phyloP scores from a whole-genome alignment of 2,329 filamentous ascomycete genomes.

The Allantophomopsis cytisporea region DNA sequence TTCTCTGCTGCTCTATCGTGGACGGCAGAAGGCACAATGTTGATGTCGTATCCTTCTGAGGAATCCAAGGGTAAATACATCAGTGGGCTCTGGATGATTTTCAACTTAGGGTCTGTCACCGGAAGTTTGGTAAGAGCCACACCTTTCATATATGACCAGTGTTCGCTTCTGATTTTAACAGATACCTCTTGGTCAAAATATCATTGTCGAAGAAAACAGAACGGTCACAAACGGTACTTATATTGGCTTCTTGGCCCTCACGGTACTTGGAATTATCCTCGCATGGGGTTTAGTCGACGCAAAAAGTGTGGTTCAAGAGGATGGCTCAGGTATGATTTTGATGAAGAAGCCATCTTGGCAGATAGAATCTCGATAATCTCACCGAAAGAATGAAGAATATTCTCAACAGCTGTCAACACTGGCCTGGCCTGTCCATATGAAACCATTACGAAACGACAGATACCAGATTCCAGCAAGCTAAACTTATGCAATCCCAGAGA shows the following conservation, averaged over 20 bases:
- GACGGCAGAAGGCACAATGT: slow-evolving; percentile 70
- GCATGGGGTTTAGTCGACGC: slow-evolving; percentile 60
- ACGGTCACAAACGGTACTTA: slow-evolving; percentile 70
- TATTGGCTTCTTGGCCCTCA: slow-evolving; percentile 73
- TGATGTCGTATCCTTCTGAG: slow-evolving; percentile 80
- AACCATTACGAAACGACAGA: no score
- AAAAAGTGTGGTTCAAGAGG: slow-evolving; percentile 56
- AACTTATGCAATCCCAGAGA: no score
- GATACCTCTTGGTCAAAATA: slow-evolving; percentile 64
- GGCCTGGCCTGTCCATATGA: no score
- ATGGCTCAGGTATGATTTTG: slow-evolving; percentile 68
- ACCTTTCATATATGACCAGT: no score
- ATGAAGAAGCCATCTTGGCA: slow-evolving; percentile 88
- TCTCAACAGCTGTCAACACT: no score
- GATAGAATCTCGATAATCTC: no score
- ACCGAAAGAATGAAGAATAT: no score
- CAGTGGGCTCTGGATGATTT: slow-evolving; percentile 86
- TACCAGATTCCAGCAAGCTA: no score
- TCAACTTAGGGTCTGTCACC: slow-evolving; percentile 80
- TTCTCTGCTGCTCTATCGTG: slow-evolving; percentile 66
- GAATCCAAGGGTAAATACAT: slow-evolving; percentile 75
- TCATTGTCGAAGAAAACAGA: slow-evolving; percentile 35
- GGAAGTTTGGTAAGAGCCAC: slow-evolving; percentile 46
- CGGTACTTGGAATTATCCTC: slow-evolving; percentile 56
- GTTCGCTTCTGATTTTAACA: slow-evolving; percentile 12